Conservation (phyloP, 305 asterid genomes). For the Striga hermonthica region DNA sequence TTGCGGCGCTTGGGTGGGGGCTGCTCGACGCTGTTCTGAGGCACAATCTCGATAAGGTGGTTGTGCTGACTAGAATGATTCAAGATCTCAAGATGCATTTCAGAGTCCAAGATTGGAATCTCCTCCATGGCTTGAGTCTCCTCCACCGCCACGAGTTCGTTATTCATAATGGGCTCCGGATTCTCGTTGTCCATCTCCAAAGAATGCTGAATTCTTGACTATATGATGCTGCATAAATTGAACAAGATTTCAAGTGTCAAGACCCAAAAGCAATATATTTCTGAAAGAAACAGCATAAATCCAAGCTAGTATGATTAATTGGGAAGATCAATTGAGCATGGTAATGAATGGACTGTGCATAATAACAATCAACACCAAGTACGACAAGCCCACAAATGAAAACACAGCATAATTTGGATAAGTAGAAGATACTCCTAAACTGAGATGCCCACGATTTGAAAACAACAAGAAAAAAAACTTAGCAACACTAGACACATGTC, state of each 20-base stretch:
- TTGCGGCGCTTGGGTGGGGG: conserved; percentile 77
- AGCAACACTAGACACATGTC: too few relatives aligned
- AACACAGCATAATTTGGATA: too few relatives aligned
- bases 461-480: too few relatives aligned
- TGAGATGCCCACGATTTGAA: too few relatives aligned
- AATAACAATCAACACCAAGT: too few relatives aligned
- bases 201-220: conserved; percentile 14
- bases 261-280: not conserved
- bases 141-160: conserved; percentile 41
- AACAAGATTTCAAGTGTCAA: not conserved
- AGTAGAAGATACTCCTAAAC: too few relatives aligned
- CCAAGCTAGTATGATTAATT: too few relatives aligned
- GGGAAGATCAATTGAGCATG: not conserved
- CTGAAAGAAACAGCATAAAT: too few relatives aligned
- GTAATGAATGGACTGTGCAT: too few relatives aligned
- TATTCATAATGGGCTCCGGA: conserved; percentile 40
- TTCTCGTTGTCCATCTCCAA: conserved; percentile 45
- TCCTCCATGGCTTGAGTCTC: conserved; percentile 34
- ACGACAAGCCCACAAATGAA: too few relatives aligned
- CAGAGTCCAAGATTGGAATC: conserved; percentile 39
- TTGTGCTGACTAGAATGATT: conserved; percentile 38
- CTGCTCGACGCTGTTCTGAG: conserved; percentile 35
- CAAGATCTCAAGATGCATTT: conserved; percentile 46
- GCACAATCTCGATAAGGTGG: conserved; percentile 33
- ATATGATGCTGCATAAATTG: conserved; percentile 29